These are phyloP conservation scores for Pleurotus salmoneostramineus DNA, from an alignment of 768 basidiomycete species.

Conservation along the genomic window DNA sequence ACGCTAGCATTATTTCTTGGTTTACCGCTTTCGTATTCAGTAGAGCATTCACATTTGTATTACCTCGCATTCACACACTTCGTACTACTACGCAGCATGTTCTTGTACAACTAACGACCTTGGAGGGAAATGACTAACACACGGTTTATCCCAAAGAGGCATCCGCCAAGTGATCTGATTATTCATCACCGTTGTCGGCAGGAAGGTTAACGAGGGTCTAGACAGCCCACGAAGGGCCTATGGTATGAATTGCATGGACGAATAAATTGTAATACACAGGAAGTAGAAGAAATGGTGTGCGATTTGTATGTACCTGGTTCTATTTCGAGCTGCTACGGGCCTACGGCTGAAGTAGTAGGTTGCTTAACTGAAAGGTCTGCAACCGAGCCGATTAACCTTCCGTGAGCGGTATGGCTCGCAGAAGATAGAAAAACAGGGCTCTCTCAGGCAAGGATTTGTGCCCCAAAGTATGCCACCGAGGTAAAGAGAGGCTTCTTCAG, in stretches of 20 bases:
- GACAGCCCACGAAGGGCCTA: not conserved
- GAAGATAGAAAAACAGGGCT: too few species aligned
- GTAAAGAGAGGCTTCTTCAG: too few species aligned
- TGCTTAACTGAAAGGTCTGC: not conserved
- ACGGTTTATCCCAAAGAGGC: not conserved
- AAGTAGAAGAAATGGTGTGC: not conserved
- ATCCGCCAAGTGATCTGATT: not conserved
- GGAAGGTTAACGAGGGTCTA: not conserved
- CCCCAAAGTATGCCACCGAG: too few species aligned
- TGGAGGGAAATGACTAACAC: conserved; percentile 1
- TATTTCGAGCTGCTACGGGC: not conserved
- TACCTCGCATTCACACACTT: not conserved
- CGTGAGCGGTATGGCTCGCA: too few species aligned
- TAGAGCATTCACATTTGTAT: conserved; percentile 3
- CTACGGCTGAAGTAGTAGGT: not conserved
- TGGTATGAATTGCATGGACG: not conserved
- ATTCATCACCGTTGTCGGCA: not conserved
- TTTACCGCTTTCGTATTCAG: not conserved
- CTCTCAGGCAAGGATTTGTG: too few species aligned
- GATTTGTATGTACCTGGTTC: not conserved
- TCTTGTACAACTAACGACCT: not conserved
- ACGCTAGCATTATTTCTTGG: conserved; percentile 1
- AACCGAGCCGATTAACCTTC: not conserved
- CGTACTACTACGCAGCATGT: not conserved
- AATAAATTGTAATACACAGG: too few species aligned